phyloP scores from a whole-genome alignment of 352 stramenopile genomes.

The Phytopythium cucurbitacearum region DNA sequence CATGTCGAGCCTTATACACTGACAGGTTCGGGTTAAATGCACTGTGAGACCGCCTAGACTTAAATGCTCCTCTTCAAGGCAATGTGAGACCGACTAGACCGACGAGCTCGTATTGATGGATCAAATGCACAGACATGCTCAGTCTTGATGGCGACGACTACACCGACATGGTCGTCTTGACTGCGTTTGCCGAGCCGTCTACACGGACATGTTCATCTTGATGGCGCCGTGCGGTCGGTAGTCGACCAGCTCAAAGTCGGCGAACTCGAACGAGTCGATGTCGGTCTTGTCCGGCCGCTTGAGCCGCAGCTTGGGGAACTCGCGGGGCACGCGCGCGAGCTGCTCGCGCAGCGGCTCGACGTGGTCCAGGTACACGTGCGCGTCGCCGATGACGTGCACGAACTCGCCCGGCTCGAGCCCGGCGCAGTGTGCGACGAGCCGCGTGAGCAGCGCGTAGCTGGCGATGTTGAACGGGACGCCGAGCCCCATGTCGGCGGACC shows the following conservation, averaged over 20 bases:
- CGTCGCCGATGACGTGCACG: conserved; percentile 98
- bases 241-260: conserved; percentile 94
- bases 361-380: conserved; percentile 99
- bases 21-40: too few relatives aligned
- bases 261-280: conserved; percentile 96
- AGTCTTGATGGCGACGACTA: too few relatives aligned
- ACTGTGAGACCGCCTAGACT: too few relatives aligned
- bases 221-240: conserved; percentile 97
- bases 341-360: conserved; percentile 96
- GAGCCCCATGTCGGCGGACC: conserved; percentile 98
- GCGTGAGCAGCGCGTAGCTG: conserved; percentile 97
- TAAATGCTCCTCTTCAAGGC: too few relatives aligned
- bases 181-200: neutral
- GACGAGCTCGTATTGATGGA: too few relatives aligned
- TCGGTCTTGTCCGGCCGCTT: conserved; percentile 79
- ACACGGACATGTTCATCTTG: conserved; percentile 99
- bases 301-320: conserved; percentile 95
- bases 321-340: conserved; percentile 88
- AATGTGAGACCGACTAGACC: too few relatives aligned
- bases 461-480: conserved; percentile 99
- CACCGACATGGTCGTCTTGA: neutral
- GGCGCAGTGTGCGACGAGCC: conserved; percentile 95
- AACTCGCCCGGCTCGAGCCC: conserved; percentile 95
- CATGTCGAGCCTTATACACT: too few relatives aligned
- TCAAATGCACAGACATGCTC: neutral